Evolutionary conservation across 441 rosid species (phyloP), one percentile per base, ranked within the genome.

Genomic region (Kokia cookei): DNA sequence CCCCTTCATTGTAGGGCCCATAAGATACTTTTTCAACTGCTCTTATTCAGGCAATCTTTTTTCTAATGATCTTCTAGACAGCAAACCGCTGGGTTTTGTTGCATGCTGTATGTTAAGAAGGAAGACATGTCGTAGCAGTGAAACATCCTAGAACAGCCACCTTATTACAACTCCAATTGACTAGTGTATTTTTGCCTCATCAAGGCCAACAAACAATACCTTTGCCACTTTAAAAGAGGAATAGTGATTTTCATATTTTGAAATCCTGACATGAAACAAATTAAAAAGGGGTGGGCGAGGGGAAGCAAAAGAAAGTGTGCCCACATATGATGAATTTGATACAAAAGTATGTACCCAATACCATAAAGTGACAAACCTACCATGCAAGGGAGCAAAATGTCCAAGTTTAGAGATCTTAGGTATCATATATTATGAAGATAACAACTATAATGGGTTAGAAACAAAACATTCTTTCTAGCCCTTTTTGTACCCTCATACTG

Each of bases 391-490:
- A 3, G 64, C 7, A 70, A 11, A 50, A 50, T 40, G 50, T 64
- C 19, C 73, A 75, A 57, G 58, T 66, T 58, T 32, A 59, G 26
- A 58, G 29, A 74, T 45, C 70, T 24, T 24, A 59, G 51, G 54
- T 63, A 63, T 65, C 72, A 66, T 45, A 40, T 24, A 71, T 42
- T 64, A 71, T 45, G 64, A 35, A n/a, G 22, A 59, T 42, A 60
- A 24, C 47, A 11, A 71, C 50, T 12, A 69, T 26, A 19, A 58
- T 1, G 15, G 29, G 4, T 37, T 69, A 65, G 59, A 67, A 68
- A 68, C 26, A 68, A 27, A 37, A 29, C 47, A 53, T 69, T 53
- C 48, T 53, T 40, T 70, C 22, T 70, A 37, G 73, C 50, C 73
- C 65, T 63, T 71, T 54, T 4, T 51, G 29, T 37, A 54, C 13